Evolutionary conservation across 2,329 filamentous ascomycete genomes (phyloP).

Genomic region (Cytospora piceicola): DNA sequence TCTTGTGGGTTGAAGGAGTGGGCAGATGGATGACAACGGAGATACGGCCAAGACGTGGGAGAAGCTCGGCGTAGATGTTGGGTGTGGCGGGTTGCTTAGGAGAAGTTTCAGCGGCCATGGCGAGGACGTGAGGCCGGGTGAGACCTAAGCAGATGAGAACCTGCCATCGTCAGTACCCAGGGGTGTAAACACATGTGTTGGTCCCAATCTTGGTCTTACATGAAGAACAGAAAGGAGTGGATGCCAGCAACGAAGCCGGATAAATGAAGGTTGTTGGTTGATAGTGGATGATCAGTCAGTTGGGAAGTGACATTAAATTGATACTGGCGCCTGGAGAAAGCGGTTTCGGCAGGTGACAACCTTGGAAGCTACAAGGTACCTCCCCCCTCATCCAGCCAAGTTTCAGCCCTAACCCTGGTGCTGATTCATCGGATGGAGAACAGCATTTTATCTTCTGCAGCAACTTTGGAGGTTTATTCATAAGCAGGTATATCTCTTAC

Average conservation of each 20-base stretch:
- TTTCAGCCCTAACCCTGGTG: too few relatives aligned
- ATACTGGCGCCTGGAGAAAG: not conserved
- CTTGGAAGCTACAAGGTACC: not conserved
- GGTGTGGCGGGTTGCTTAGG: not conserved
- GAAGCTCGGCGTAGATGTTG: constrained; percentile 65
- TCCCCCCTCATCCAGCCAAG: too few relatives aligned
- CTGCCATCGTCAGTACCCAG: not conserved
- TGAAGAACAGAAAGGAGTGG: not conserved
- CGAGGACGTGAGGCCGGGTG: not conserved
- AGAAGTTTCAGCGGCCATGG: constrained; percentile 11
- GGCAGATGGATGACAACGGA: constrained; percentile 60
- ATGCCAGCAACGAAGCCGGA: not conserved
- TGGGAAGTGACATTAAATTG: not conserved
- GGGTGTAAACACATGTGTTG: not conserved
- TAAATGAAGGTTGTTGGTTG: not conserved
- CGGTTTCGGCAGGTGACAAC: too few relatives aligned
- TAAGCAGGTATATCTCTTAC: too few relatives aligned
- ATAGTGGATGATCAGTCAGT: not conserved
- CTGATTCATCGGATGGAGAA: too few relatives aligned
- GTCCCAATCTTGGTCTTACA: not conserved
- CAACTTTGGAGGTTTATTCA: too few relatives aligned
- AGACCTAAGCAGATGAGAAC: not conserved
- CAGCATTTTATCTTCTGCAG: too few relatives aligned
- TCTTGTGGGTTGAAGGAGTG: constrained; percentile 48
- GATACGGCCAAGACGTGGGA: constrained; percentile 67